Percentiles rank a stretch among this genome's conserved stretches.
phyloP scores from a whole-genome alignment of 2,329 filamentous ascomycete genomes.

The Phialocephala sp. region DNA sequence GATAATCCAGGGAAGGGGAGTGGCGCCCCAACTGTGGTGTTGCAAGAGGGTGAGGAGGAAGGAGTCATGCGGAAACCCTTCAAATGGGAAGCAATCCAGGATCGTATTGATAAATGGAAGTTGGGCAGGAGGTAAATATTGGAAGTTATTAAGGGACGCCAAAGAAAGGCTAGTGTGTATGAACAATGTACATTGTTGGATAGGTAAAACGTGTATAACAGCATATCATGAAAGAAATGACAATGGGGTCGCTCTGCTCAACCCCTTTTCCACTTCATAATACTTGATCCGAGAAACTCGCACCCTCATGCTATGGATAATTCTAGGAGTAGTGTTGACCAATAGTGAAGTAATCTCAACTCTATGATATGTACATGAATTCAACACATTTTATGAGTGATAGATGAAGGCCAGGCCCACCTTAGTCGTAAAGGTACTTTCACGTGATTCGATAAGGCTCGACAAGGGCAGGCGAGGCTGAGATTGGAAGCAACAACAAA shows the following conservation, averaged over 20 bases:
- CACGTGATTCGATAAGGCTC: constrained; percentile 2
- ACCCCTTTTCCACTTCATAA: not conserved
- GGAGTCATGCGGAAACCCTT: constrained; percentile 71
- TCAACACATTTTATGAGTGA: no score
- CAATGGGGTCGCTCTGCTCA: not conserved
- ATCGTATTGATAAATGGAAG: constrained; percentile 82
- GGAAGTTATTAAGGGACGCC: not conserved
- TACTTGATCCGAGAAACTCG: no score
- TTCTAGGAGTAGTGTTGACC: no score
- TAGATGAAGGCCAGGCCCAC: no score
- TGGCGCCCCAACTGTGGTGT: constrained; percentile 89
- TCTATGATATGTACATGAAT: no score
- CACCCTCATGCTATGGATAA: no score
- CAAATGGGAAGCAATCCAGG: constrained; percentile 88
- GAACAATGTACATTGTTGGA: constrained; percentile 18
- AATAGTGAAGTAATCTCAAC: no score
- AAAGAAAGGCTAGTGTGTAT: constrained; percentile 19
- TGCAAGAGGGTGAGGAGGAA: constrained; percentile 83
- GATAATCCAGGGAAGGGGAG: constrained; percentile 77
- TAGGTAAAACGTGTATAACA: constrained; percentile 17
- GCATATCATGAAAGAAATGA: constrained; percentile 6
- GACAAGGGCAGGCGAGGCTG: constrained; percentile 8
- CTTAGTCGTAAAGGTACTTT: not conserved
- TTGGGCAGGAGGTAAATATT: constrained; percentile 64
- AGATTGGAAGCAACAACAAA: constrained; percentile 14